A percentile compares a stretch with the other conserved stretches of the same genome.
These are phyloP conservation scores for Rhodotorula paludigena DNA, from an alignment of 768 basidiomycete species.

Conservation along the genomic window DNA sequence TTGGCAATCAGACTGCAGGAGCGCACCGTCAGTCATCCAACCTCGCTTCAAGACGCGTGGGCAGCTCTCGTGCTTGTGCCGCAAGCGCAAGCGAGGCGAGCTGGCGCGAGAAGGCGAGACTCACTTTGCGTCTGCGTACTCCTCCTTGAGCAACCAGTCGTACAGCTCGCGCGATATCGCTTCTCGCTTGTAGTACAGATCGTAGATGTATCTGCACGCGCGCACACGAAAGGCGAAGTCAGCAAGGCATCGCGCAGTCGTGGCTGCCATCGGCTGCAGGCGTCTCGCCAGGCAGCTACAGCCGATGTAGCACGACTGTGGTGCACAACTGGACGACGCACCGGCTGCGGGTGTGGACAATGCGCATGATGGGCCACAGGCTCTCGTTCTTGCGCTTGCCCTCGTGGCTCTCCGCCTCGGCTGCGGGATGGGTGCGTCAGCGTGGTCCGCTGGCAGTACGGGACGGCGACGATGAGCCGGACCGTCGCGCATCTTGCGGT, in stretches of 20 bases:
- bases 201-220: slow-evolving; percentile 77
- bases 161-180: slow-evolving; percentile 80
- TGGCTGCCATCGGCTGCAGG: too few relatives aligned
- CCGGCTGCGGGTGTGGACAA: slow-evolving; percentile 83
- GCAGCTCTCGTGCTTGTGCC: not conserved
- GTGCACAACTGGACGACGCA: not conserved
- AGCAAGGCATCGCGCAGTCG: too few relatives aligned
- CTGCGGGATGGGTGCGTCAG: slow-evolving; percentile 5
- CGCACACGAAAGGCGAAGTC: not conserved
- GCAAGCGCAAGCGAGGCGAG: not conserved
- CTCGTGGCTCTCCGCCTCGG: slow-evolving; percentile 94
- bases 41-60: not conserved
- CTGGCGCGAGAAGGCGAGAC: slow-evolving; percentile 44
- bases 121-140: slow-evolving; percentile 92
- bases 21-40: not conserved
- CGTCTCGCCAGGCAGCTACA: too few relatives aligned
- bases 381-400: slow-evolving; percentile 93
- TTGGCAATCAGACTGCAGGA: slow-evolving; percentile 80
- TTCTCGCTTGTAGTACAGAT: slow-evolving; percentile 97
- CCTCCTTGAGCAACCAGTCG: slow-evolving; percentile 95
- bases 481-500: slow-evolving; percentile 96
- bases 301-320: not conserved
- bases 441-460: too few relatives aligned
- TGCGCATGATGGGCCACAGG: slow-evolving; percentile 96
- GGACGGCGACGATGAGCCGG: not conserved